Conservation (phyloP, 192 early-diverging fungal genomes). For the Anaeromyces robustus region DNA sequence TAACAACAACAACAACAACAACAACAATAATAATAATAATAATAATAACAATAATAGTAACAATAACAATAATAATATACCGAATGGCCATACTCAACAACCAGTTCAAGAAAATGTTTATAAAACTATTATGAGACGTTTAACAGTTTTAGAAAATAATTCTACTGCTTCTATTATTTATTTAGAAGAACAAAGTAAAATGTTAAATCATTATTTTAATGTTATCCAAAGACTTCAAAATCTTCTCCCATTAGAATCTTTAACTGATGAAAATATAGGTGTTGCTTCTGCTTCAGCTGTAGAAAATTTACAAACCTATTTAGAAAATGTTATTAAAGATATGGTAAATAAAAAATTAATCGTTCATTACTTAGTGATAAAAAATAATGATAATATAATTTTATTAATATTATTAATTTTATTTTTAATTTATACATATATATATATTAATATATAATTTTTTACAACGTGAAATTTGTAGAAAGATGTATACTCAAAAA, state of each 20-base stretch:
- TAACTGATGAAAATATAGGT: background rate
- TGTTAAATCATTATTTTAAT: background rate
- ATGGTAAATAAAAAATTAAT: background rate
- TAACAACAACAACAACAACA: no score
- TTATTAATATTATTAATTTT: no score
- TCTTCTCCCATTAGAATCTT: background rate
- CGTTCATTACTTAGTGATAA: no score
- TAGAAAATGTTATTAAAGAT: background rate
- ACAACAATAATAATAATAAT: no score
- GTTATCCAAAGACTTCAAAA: background rate
- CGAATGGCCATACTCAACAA: background rate
- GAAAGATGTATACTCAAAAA: background rate
- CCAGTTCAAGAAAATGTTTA: conserved; percentile 61
- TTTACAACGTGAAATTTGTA: background rate
- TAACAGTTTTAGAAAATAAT: conserved; percentile 63
- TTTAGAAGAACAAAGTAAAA: conserved; percentile 56
- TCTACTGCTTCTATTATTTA: conserved; percentile 56
- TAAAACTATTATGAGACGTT: conserved; percentile 78
- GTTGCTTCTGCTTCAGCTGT: background rate
- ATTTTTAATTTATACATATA: background rate
- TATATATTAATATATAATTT: no score
- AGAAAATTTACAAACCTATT: background rate
- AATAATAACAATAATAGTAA: no score
- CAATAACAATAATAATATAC: background rate
- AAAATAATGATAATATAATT: no score